Evolutionary conservation across 345 rosid species (phyloP).

Genomic region (Heritiera littoralis): DNA sequence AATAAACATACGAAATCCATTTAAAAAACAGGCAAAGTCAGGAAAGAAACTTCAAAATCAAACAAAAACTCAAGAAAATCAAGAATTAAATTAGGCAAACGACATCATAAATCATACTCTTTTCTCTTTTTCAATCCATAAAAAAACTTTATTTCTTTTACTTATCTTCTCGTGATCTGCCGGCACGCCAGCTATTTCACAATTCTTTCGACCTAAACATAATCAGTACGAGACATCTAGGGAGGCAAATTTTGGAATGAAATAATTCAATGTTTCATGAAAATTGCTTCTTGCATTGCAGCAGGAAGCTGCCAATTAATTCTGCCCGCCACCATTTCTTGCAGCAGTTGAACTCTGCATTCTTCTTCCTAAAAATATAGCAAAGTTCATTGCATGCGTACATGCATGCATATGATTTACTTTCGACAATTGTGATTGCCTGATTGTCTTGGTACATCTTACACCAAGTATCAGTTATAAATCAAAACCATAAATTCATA

Average conservation of each 20-base stretch:
- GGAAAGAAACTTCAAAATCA: no score
- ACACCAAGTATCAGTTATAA: no score
- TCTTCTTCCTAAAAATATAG: background rate
- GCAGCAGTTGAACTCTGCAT: background rate
- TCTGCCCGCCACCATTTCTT: background rate
- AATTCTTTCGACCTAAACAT: constrained; percentile 13
- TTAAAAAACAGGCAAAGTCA: no score
- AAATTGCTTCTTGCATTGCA: background rate
- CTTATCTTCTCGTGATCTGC: no score
- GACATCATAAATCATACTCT: no score
- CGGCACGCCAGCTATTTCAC: no score
- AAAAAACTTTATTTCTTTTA: no score
- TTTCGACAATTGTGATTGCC: background rate
- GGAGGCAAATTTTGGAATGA: constrained; percentile 17
- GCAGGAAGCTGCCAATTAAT: constrained; percentile 2
- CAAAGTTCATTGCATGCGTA: constrained; percentile 2
- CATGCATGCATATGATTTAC: background rate
- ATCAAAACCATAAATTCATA: no score
- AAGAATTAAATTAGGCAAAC: no score
- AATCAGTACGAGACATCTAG: constrained; percentile 18
- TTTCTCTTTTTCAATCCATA: no score
- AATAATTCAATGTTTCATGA: constrained; percentile 4
- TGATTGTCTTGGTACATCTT: background rate
- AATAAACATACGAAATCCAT: no score
- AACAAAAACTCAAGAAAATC: no score